phyloP scores from a whole-genome alignment of 345 rosid genomes.

The Bretschneidera sinensis region DNA sequence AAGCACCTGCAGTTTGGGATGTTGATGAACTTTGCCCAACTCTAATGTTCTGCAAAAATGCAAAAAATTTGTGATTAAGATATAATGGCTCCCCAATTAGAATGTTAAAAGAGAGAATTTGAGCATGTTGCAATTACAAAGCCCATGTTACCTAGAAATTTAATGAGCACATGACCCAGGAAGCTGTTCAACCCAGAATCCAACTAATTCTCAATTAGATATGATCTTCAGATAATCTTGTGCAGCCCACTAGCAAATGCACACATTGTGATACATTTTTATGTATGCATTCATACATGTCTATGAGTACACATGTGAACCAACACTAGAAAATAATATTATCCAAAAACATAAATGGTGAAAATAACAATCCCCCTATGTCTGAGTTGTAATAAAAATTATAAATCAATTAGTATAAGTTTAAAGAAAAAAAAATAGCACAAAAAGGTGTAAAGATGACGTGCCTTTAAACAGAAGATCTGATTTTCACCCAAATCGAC shows the following conservation, averaged over 20 bases:
- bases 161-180: neutral
- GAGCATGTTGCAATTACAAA: too few species aligned
- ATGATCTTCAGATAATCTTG: too few species aligned
- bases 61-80: neutral
- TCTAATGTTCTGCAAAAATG: constrained; percentile 24
- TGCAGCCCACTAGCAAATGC: too few species aligned
- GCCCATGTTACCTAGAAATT: neutral
- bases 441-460: too few species aligned
- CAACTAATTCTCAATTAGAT: too few species aligned
- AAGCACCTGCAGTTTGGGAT: constrained; percentile 20
- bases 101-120: neutral
- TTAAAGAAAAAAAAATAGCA: too few species aligned
- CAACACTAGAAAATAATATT: too few species aligned
- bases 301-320: too few species aligned
- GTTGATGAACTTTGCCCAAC: constrained; percentile 11
- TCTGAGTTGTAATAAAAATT: neutral
- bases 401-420: neutral
- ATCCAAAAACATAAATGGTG: neutral
- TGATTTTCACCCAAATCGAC: neutral
- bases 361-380: neutral
- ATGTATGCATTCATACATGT: too few species aligned
- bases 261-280: too few species aligned
- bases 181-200: too few species aligned
- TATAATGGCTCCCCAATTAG: neutral
- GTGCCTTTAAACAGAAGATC: too few species aligned